Base-by-base conservation (phyloP, 1,284 basidiomycete genomes). In the Takashimella tepidaria region DNA sequence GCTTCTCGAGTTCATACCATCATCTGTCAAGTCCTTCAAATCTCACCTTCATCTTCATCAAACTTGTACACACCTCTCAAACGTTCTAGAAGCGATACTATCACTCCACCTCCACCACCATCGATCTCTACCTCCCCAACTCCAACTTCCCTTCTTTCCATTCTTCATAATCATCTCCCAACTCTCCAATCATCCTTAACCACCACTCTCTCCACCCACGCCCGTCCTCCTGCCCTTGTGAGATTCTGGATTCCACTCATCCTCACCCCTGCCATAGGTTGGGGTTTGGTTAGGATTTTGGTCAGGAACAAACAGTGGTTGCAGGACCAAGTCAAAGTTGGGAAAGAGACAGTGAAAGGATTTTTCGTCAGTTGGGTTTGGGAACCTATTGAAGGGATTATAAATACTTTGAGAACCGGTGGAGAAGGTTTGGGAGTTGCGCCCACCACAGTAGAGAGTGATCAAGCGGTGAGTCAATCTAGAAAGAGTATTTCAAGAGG, bases 331-430 rank as follows among this genome's bases (percentile, higher is more conserved):
- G 79, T 81, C 2, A 61, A 61, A n/a, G 85, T 89, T 57, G 81
- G 83, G 0, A 72, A 80, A 47, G 84, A 88, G 64, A 95, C 92
- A 0, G 63, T 84, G 5, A 77, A 77, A 42, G 85, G 86, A 0
- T 96, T 98, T 73, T 78, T 92, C 62, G 77, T 83, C 22, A 86
- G 85, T 50, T 98, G 92, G 89, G 79, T 98, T 2, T 76, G 93
- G 57, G 88, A 92, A 58, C 95, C 95, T 0, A 68, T 93, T n/a
- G 81, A 82, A 49, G 88, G 84, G 11, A 85, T 98, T 21, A 72
- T 90, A 8, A 84, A 85, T 63, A 98, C 95, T 0, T 83, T 98
- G 44, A 54, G 70, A 48, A 67, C 69, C 4, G 74, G 76, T n/a
- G 76, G 75, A 10, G 72, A 76, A 49, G 74, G 74, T 0, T 57